These are phyloP conservation scores for Sapria himalayana DNA, from an alignment of 345 rosid genomes.

Conservation along the genomic window DNA sequence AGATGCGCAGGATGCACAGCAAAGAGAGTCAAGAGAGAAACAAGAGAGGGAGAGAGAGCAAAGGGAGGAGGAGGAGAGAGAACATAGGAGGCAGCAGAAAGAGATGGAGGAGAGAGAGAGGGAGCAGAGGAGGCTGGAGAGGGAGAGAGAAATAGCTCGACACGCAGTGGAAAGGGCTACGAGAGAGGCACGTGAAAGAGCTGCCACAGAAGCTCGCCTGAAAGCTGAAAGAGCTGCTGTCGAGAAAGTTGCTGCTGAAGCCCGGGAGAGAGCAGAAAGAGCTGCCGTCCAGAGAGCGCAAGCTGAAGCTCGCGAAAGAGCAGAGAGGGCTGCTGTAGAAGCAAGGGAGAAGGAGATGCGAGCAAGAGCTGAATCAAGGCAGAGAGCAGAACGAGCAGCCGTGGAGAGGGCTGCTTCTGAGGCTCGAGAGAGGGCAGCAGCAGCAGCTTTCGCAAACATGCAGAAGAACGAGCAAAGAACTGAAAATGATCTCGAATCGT, in stretches of 20 bases:
- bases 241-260: conserved; percentile 48
- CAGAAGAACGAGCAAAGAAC: conserved; percentile 28
- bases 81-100: conserved; percentile 32
- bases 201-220: conserved; percentile 57
- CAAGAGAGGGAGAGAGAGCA: conserved; percentile 40
- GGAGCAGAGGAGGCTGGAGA: conserved; percentile 40
- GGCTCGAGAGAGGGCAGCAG: conserved; percentile 59
- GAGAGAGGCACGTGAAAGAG: conserved; percentile 94
- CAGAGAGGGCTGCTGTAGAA: conserved; percentile 78
- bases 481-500: conserved; percentile 69
- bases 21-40: conserved; percentile 36
- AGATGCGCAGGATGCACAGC: conserved; percentile 30
- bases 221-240: conserved; percentile 86
- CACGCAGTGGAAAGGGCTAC: conserved; percentile 97
- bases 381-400: conserved; percentile 22
- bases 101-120: conserved; percentile 55
- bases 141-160: conserved; percentile 50
- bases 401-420: conserved; percentile 42
- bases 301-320: conserved; percentile 94
- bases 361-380: conserved; percentile 40
- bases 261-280: conserved; percentile 80
- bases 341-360: conserved; percentile 68
- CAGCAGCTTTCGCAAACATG: conserved; percentile 35
- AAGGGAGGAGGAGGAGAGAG: conserved; percentile 38
- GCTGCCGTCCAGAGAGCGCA: conserved; percentile 86